phyloP scores from a whole-genome alignment of 768 basidiomycete species.

The Naganishia kalamii region DNA sequence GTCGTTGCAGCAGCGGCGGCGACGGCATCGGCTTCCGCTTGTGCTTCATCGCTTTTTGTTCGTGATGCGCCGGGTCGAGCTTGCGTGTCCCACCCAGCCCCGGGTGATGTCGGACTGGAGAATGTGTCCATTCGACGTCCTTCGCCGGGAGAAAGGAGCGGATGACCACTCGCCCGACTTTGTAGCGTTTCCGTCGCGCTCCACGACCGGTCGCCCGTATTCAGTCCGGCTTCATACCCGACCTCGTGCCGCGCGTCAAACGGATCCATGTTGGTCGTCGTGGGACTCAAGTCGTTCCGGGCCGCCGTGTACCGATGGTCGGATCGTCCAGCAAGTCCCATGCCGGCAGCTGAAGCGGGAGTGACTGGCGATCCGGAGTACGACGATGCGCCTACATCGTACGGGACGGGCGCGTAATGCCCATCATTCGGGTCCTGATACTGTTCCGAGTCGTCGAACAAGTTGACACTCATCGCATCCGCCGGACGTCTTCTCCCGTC shows the following conservation, averaged over 20 bases:
- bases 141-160: too few species aligned
- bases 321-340: background rate
- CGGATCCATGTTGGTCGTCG: background rate
- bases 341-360: background rate
- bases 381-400: background rate
- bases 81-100: background rate
- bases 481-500: conserved; percentile 12
- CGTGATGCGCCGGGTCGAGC: background rate
- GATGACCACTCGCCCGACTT: background rate
- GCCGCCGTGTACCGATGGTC: background rate
- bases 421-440: conserved; percentile 10
- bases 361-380: conserved; percentile 3
- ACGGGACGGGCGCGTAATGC: conserved; percentile 5
- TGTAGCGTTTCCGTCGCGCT: conserved; percentile 6
- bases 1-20: background rate
- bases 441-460: background rate
- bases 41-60: conserved; percentile 11
- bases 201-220: background rate
- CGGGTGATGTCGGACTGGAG: background rate
- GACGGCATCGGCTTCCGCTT: conserved; percentile 3
- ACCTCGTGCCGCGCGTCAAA: background rate
- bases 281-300: background rate
- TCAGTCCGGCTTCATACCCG: background rate
- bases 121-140: conserved; percentile 1
- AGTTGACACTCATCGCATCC: conserved; percentile 9